Base-by-base conservation (phyloP, 768 basidiomycete species). In the Myochromella boudieri region DNA sequence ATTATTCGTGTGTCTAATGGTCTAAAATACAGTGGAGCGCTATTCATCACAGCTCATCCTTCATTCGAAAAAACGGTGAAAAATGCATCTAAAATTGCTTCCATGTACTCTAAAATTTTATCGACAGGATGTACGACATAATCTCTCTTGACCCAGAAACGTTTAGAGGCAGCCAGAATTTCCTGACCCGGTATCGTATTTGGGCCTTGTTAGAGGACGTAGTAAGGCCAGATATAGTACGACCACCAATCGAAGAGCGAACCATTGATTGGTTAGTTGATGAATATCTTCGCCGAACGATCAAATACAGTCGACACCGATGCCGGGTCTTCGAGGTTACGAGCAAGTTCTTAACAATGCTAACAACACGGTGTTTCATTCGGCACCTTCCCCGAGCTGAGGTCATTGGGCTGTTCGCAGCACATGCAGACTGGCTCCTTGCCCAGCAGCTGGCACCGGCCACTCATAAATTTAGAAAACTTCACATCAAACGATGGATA, bases 391-490 rank as follows among this genome's bases (percentile, higher is more conserved):
- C 80, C 36, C 68, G 46, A 22, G 73, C 80, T 26, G 78, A 83
- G 56, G 59, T 85, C n/a, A 58, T 67, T 27, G 68, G 71, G 9
- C 48, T 70, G 1, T 76, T 84, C 49, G 82, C 80, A 9, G 66
- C 71, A 8, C 81, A 85, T 7, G 72, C 74, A 0, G 75, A 74
- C 27, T 87, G 84, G 84, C 54, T 87, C 6, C 58, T 82, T 28
- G 72, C 77, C 9, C 70, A 82, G 40, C 77, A 76, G 48, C 57
- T 72, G 26, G 66, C 53, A 8, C 48, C 63, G 27, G 51, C 44
- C 28, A 55, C 59, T 20, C 44, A 52, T 14, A 43, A 55, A 3
- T 44, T 51, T 14, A 60, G 59, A 33, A 45, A 74, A 15, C 44
- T 86, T 6, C 65, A 82, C 43, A 51, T 80, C 4, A 39, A 50